Conservation (phyloP, 2,329 filamentous ascomycete species). For the Fusarium ramigenum region DNA sequence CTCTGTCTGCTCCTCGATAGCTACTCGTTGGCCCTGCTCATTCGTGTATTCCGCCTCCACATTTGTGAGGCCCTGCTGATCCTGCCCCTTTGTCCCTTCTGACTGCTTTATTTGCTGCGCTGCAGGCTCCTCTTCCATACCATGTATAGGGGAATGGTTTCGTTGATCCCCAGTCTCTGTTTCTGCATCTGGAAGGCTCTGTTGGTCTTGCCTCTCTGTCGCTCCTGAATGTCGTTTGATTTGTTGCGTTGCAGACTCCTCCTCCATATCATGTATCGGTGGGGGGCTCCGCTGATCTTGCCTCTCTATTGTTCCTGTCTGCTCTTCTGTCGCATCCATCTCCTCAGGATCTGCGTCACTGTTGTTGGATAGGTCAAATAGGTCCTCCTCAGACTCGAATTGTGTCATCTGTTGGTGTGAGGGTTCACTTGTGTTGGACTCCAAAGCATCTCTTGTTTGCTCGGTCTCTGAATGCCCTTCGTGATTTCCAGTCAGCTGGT, state of each 20-base stretch:
- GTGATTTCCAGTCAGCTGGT: neutral
- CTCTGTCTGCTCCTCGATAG: neutral
- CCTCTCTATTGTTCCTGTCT: neutral
- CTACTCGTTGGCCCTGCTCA: too few species aligned
- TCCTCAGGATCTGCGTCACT: neutral
- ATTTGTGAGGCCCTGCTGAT: too few species aligned
- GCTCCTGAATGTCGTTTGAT: neutral
- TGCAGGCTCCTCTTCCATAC: neutral
- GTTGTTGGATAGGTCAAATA: neutral
- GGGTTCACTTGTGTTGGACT: neutral
- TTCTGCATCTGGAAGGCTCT: neutral
- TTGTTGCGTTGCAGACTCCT: neutral
- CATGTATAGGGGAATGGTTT: neutral
- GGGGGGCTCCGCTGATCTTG: neutral
- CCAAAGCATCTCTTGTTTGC: neutral
- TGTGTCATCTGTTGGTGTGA: neutral
- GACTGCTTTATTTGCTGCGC: neutral
- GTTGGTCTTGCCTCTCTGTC: neutral
- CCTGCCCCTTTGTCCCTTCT: too few species aligned
- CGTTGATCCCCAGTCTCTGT: neutral
- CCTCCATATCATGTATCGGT: neutral
- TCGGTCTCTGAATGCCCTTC: neutral
- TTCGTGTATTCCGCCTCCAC: too few species aligned
- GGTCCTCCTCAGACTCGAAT: neutral
- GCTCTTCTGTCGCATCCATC: neutral